Evolutionary conservation across 2,329 filamentous ascomycete species (phyloP), one percentile per base, ranked within the genome.

Genomic region (Peltaster fructicola): DNA sequence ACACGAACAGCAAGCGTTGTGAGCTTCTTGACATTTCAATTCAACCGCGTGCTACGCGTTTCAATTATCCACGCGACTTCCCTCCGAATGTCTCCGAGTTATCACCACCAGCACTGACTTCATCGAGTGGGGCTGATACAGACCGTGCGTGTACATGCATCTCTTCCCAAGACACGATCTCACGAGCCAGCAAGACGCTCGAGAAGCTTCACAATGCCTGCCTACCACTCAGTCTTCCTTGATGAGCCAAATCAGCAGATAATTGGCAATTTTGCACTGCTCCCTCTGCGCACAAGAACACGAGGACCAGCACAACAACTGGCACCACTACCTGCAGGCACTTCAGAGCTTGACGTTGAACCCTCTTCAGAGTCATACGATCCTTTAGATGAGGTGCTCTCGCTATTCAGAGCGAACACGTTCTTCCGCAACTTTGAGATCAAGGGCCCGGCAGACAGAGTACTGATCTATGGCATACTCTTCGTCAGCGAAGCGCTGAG

Each of bases 401-500:
- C 74, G 8, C 68, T 95, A 24, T 98, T 95, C 66, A 80, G 88
- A 37, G 85, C 88, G 44, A 95, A 98, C 62, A 93, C 85, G 32
- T 85, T 98, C 56, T 98, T 95, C 66, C 78, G 88, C 45, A 98
- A 95, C 65, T 98, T 98, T 45, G 88, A 95, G 63, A 91, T 95
- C 60, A 85, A 92, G 57, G 88, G 88, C 8, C 78, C 81, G 14
- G 85, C 88, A 30, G 88, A 98, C 56, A 69, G 88, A 19, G 71
- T 95, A 45, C 65, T 98, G 39, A 84, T 95, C 46, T 98, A 98
- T 58, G 85, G 85, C 34, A 98, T 93, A 51, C 66, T 91, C 48
- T 95, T 85, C 55, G 67, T 95, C 44, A 85, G 75, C 55, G 84
- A 95, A 53, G 84, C 81, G 43, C 59, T 98, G 48, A 62, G 65